Percentiles rank a stretch among this genome's conserved stretches.
phyloP scores from a whole-genome alignment of 257 asterid genomes.

The Agastache rugosa region DNA sequence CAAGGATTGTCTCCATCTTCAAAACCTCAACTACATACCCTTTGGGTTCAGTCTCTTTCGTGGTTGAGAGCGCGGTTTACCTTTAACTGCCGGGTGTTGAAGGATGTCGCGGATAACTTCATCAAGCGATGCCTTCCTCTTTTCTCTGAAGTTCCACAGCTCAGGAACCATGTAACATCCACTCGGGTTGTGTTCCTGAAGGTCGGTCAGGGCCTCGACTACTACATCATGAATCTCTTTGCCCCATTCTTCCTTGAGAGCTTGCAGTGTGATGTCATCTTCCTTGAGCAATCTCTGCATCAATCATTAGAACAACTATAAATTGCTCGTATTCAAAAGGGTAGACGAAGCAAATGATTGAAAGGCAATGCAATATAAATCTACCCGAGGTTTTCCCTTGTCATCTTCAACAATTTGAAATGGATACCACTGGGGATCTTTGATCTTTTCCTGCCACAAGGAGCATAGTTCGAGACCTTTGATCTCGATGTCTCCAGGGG shows the following conservation, averaged over 20 bases:
- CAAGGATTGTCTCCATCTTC: background rate
- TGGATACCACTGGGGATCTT: conserved; percentile 65
- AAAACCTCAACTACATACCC: background rate
- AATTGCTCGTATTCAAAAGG: background rate
- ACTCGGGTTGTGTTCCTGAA: conserved; percentile 55
- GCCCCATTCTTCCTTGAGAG: conserved; percentile 56
- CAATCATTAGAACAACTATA: background rate
- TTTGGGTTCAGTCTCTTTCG: background rate
- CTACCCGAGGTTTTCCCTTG: conserved; percentile 47
- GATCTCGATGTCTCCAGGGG: conserved; percentile 49
- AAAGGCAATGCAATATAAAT: background rate
- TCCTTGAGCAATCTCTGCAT: conserved; percentile 45
- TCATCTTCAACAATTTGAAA: conserved; percentile 45
- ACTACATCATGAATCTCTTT: conserved; percentile 42
- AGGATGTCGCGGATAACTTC: conserved; percentile 49
- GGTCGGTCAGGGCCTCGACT: conserved; percentile 45
- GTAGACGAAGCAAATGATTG: background rate
- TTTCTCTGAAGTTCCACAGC: conserved; percentile 63
- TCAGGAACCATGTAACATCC: conserved; percentile 56
- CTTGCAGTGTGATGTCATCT: conserved; percentile 44
- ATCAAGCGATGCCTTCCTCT: conserved; percentile 52
- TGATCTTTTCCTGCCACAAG: conserved; percentile 65
- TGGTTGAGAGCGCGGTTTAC: background rate
- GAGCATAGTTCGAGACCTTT: conserved; percentile 58
- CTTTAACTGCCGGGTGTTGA: background rate